A percentile compares a stretch with the other conserved stretches of the same genome.
Conservation (phyloP, 2,329 filamentous ascomycete genomes). For the Colletotrichum caudatum region DNA sequence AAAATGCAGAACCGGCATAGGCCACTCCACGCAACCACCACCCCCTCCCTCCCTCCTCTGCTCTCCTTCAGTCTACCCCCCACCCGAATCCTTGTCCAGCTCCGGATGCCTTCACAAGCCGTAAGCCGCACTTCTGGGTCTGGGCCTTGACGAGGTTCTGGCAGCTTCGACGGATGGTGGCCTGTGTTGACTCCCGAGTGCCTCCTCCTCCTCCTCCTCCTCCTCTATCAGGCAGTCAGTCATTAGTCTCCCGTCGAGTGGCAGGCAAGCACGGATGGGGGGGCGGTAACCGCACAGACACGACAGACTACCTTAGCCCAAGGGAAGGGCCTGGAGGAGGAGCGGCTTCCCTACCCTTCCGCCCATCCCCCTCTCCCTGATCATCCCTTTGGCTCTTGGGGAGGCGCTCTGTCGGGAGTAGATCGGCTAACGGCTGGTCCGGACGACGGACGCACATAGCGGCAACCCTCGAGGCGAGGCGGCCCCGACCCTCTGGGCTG, state of each 20-base stretch:
- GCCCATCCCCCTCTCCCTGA: neutral
- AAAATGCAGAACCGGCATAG: constrained; percentile 6
- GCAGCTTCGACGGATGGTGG: constrained; percentile 28
- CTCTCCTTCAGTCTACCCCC: constrained; percentile 1
- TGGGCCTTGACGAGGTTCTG: constrained; percentile 6
- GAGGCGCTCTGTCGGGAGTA: constrained; percentile 1
- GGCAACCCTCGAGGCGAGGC: constrained; percentile 19
- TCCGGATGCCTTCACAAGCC: constrained; percentile 13
- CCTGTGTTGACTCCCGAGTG: constrained; percentile 34
- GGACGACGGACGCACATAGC: constrained; percentile 23
- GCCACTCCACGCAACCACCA: neutral
- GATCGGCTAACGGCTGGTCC: constrained; percentile 38
- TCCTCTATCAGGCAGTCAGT: neutral
- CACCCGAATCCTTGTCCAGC: constrained; percentile 12
- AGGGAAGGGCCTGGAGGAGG: neutral
- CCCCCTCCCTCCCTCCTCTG: neutral
- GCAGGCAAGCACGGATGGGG: constrained; percentile 7
- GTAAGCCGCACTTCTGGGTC: constrained; percentile 8
- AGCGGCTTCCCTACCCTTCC: neutral
- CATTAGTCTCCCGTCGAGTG: constrained; percentile 2
- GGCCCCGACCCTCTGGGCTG: constrained; percentile 38
- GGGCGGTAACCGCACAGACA: constrained; percentile 26
- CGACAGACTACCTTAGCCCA: neutral
- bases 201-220: neutral
- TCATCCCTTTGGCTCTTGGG: constrained; percentile 7